These are phyloP conservation scores for Phaeosphaeria sp. DNA, from an alignment of 2,329 filamentous ascomycete genomes.

Conservation along the genomic window DNA sequence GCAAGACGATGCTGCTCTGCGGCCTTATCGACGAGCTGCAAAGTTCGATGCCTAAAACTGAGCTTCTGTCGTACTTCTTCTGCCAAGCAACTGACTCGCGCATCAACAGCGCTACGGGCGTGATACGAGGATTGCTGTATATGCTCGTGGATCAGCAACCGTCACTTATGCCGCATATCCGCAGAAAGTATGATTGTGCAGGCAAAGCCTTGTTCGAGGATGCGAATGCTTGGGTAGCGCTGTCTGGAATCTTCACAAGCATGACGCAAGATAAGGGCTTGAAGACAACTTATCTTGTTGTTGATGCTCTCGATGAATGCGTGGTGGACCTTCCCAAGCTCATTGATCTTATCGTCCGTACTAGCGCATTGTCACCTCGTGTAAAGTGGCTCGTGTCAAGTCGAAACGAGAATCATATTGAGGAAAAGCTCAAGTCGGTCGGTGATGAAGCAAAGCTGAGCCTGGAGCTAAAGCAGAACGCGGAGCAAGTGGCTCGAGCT, in stretches of 20 bases:
- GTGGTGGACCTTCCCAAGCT: conserved; percentile 6
- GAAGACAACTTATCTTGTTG: conserved; percentile 7
- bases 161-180: conserved; percentile 27
- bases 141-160: conserved; percentile 46
- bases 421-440: conserved; percentile 35
- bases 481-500: conserved; percentile 39
- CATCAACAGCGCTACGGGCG: too few relatives aligned
- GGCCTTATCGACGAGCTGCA: conserved; percentile 37
- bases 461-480: conserved; percentile 44
- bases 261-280: conserved; percentile 48
- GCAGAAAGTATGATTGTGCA: conserved; percentile 33
- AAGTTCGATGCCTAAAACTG: conserved; percentile 14
- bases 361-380: conserved; percentile 2
- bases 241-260: conserved; percentile 41
- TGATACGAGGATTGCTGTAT: conserved; percentile 54
- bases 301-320: conserved; percentile 19
- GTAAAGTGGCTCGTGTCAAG: conserved; percentile 26
- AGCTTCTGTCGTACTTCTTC: conserved; percentile 46
- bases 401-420: conserved; percentile 37
- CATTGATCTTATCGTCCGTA: conserved; percentile 6
- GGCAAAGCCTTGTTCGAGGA: conserved; percentile 31
- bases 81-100: conserved; percentile 54
- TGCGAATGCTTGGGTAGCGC: conserved; percentile 28
- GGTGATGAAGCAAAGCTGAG: conserved; percentile 32
- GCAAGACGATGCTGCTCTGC: conserved; percentile 6